These are phyloP conservation scores for Irpex sp. DNA, from an alignment of 1,284 basidiomycete species.

Conservation along the genomic window DNA sequence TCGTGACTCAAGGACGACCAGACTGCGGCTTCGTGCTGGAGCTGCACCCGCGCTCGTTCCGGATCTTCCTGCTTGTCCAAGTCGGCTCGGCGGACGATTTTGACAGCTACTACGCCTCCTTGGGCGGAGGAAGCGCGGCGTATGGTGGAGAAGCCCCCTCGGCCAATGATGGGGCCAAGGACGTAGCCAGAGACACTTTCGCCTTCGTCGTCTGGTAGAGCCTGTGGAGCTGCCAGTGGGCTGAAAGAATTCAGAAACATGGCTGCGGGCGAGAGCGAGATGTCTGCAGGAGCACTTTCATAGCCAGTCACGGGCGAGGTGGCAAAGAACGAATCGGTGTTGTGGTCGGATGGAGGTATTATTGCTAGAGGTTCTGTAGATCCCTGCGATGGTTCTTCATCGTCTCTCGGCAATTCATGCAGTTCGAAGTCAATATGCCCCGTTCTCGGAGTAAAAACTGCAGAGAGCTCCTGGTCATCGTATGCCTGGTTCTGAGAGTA, in stretches of 20 bases:
- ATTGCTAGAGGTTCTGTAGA: conserved; percentile 3
- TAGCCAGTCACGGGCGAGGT: conserved; percentile 17
- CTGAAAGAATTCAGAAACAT: conserved; percentile 75
- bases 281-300: conserved; percentile 56
- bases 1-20: conserved; percentile 77
- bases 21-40: conserved; percentile 76
- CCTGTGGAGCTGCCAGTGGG: conserved; percentile 28
- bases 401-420: conserved; percentile 7
- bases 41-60: conserved; percentile 45
- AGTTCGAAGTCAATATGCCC: not conserved
- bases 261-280: conserved; percentile 65
- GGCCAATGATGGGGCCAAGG: conserved; percentile 76
- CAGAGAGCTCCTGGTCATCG: conserved; percentile 6
- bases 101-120: conserved; percentile 77
- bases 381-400: conserved; percentile 5
- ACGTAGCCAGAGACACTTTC: conserved; percentile 66
- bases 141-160: conserved; percentile 87
- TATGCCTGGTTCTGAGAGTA: not conserved
- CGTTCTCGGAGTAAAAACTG: conserved; percentile 9
- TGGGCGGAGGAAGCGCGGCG: conserved; percentile 64
- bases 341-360: conserved; percentile 11
- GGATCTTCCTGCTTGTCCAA: conserved; percentile 47
- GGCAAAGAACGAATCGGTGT: conserved; percentile 11
- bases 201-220: conserved; percentile 55
- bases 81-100: conserved; percentile 67